A percentile compares a stretch with the other conserved stretches of the same genome.
Evolutionary conservation across 164 flowering plant species (phyloP).

Genomic region (Euptelea pleiosperma): DNA sequence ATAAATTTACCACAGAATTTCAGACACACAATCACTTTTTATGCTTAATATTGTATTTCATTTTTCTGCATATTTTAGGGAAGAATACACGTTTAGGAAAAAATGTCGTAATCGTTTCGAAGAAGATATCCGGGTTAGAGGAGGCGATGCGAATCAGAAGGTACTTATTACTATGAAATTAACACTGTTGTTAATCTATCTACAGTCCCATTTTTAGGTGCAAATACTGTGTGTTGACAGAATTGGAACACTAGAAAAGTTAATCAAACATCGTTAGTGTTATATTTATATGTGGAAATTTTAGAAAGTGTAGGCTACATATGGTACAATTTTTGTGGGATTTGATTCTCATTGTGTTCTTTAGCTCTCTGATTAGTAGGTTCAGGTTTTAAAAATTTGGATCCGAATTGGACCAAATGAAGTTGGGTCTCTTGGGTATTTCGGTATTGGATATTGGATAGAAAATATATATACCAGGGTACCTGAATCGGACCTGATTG

Average conservation of each 20-base stretch:
- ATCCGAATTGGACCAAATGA: too few relatives aligned
- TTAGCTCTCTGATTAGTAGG: too few relatives aligned
- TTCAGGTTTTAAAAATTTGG: too few relatives aligned
- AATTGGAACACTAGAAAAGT: background rate
- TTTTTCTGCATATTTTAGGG: conserved; percentile 26
- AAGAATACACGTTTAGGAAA: conserved; percentile 13
- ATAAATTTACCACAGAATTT: background rate
- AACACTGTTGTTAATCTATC: background rate
- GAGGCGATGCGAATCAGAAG: conserved; percentile 75
- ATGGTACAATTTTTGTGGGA: too few relatives aligned
- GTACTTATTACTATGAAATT: conserved; percentile 22
- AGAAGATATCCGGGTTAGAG: conserved; percentile 62
- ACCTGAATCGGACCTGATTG: too few relatives aligned
- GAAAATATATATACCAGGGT: too few relatives aligned
- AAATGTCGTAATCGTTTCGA: conserved; percentile 33
- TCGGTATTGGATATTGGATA: too few relatives aligned
- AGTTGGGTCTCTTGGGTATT: too few relatives aligned
- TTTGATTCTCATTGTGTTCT: too few relatives aligned
- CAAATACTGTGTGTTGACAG: background rate
- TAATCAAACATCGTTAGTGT: background rate
- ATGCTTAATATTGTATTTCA: background rate
- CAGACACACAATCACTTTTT: background rate
- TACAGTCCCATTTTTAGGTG: background rate
- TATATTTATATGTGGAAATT: background rate
- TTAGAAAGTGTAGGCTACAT: background rate